Evolutionary conservation across 73 alveolate species (phyloP), one percentile per base, ranked within the genome.

Genomic region (Diophrys appendiculata): DNA sequence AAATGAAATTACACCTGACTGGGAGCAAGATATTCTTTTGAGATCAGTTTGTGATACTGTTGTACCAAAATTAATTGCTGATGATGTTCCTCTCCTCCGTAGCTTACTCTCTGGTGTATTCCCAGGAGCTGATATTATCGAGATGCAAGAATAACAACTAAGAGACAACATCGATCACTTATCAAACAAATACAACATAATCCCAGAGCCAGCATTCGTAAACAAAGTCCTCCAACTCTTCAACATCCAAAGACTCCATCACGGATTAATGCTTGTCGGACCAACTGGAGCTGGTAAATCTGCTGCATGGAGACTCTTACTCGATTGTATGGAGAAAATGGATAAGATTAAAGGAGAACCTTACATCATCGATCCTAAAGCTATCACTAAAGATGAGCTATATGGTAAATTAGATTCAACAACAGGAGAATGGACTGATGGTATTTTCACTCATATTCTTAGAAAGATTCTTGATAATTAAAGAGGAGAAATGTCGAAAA

Each of bases 341-440:
- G 99, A 97, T 82, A 92, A 92, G 29, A 86, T 88, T 8, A 98
- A 98, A 84, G 99, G 99, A 32, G 99, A 98, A 68, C 84, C 98
- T 1, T 97, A 98, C 80, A 92, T 98, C 8, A 96, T 98, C 1
- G 99, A 98, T 76, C 99, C 99, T 43, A 98, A 98, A 73, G 99
- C 99, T 0, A 98, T 98, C 54, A 76, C 83, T 70, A 98, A 98
- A 81, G 99, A 98, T 84, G 99, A 98, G 60, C 93, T 98, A 54
- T 98, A 98, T 72, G 99, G 99, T 33, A 96, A 91, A 92, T 80
- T 98, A 73, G 99, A 98, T 76, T 95, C 98, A 18, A 98, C 99
- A 0, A 98, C 99, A 5, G 89, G 95, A 54, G 99, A 98, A 78
- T 98, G 99, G 99, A 98, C 99, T 1, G 99, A 98, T 88, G 99